phyloP scores from a whole-genome alignment of 306 rosid species.

The Canavalia ensiformis region DNA sequence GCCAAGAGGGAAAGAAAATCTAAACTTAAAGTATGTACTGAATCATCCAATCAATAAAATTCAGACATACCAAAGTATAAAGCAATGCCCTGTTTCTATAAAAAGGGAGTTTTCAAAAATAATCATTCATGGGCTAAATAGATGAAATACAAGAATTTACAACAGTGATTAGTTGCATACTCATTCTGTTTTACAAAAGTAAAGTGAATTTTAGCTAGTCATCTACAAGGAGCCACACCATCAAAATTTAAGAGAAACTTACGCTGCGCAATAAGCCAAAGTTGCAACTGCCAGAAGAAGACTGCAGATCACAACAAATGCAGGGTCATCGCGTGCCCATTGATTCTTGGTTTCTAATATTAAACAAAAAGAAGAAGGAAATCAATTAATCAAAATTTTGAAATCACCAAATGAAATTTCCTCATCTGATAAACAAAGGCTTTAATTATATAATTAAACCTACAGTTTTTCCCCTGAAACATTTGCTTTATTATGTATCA shows the following conservation, averaged over 20 bases:
- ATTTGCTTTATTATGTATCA: conserved; percentile 9
- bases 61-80: conserved; percentile 24
- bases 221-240: conserved; percentile 41
- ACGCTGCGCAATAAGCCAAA: conserved; percentile 97
- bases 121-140: conserved; percentile 19
- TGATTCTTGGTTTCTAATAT: conserved; percentile 98
- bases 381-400: conserved; percentile 30
- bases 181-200: conserved; percentile 28
- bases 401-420: conserved; percentile 33
- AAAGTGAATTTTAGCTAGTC: conserved; percentile 35
- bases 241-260: conserved; percentile 63
- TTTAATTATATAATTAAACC: conserved; percentile 10
- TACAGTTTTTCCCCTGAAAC: neutral
- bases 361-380: conserved; percentile 45
- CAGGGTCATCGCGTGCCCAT: conserved; percentile 99
- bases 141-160: conserved; percentile 37
- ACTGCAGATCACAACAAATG: conserved; percentile 99
- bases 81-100: neutral
- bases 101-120: conserved; percentile 18
- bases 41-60: conserved; percentile 36
- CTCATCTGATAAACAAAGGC: conserved; percentile 31
- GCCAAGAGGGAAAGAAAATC: conserved; percentile 15
- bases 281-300: conserved; percentile 90
- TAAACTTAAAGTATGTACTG: conserved; percentile 9
- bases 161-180: conserved; percentile 20